Conservation (phyloP, 2,329 filamentous ascomycete genomes). For the Rhinocladiella similis region DNA sequence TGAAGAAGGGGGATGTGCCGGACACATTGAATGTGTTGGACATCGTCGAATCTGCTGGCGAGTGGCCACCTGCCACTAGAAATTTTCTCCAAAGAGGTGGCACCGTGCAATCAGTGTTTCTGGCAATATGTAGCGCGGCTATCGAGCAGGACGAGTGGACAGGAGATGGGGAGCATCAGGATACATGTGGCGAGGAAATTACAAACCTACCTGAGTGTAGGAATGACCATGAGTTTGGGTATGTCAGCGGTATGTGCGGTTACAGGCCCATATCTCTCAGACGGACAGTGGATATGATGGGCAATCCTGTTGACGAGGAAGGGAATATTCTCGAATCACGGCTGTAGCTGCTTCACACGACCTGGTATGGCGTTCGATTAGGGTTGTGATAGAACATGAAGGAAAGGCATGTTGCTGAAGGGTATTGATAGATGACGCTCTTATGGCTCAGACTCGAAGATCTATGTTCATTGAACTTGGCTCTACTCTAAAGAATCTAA, state of each 20-base stretch:
- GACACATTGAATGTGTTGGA: slow-evolving; percentile 30
- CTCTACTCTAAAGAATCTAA: too few relatives aligned
- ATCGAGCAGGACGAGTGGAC: slow-evolving; percentile 31
- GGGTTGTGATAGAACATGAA: not conserved
- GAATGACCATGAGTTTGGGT: slow-evolving; percentile 40
- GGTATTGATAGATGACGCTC: not conserved
- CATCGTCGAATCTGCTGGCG: slow-evolving; percentile 19
- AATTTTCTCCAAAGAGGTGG: slow-evolving; percentile 36
- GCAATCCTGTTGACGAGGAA: slow-evolving; percentile 14
- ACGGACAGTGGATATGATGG: not conserved
- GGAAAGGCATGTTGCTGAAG: not conserved
- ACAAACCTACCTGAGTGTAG: slow-evolving; percentile 34
- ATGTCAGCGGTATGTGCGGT: slow-evolving; percentile 32
- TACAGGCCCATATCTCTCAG: slow-evolving; percentile 16
- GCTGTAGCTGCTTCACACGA: slow-evolving; percentile 7
- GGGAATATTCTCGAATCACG: slow-evolving; percentile 11
- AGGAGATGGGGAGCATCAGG: slow-evolving; percentile 31
- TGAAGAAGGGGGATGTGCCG: slow-evolving; percentile 29
- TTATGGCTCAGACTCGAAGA: too few relatives aligned
- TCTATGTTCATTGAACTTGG: too few relatives aligned
- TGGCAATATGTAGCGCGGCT: slow-evolving; percentile 18
- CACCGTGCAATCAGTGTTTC: slow-evolving; percentile 33
- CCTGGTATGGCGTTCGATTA: not conserved
- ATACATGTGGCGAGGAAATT: slow-evolving; percentile 23
- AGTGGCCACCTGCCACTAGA: slow-evolving; percentile 34